Evolutionary conservation across 495 filamentous ascomycete genomes (phyloP).

Genomic region (Hypoxylon fuscum): DNA sequence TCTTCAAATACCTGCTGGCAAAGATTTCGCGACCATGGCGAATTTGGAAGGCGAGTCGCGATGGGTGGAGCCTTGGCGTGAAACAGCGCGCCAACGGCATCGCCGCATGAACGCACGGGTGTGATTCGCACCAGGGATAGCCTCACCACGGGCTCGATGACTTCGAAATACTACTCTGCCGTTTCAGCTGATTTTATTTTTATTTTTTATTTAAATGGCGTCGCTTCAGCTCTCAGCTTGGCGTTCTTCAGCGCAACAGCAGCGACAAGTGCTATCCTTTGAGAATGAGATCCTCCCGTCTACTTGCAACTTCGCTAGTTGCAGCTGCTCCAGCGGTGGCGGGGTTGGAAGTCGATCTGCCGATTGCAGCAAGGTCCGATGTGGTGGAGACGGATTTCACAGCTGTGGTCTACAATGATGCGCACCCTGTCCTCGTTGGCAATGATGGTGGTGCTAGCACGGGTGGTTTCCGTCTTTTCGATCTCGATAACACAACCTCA

Average conservation of each 20-base stretch:
- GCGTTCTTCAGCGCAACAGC: constrained; percentile 3
- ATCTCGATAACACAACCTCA: constrained; percentile 20
- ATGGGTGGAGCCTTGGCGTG: constrained; percentile 23
- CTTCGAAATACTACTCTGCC: not conserved
- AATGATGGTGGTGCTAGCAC: constrained; percentile 45
- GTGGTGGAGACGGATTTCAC: constrained; percentile 36
- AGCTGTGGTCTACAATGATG: constrained; percentile 24
- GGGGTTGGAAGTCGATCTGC: constrained; percentile 25
- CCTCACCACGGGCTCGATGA: not conserved
- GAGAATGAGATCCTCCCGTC: constrained; percentile 8
- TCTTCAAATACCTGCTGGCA: too few species aligned
- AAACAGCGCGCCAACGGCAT: constrained; percentile 20
- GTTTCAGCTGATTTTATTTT: too few species aligned
- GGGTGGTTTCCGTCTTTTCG: constrained; percentile 42
- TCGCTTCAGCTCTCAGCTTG: not conserved
- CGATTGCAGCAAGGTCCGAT: constrained; percentile 29
- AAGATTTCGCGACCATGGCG: constrained; percentile 14
- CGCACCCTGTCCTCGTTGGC: constrained; percentile 38
- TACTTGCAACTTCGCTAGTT: constrained; percentile 19
- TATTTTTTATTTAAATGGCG: constrained; percentile 25
- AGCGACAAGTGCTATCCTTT: not conserved
- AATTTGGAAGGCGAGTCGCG: constrained; percentile 22
- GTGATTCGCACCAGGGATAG: constrained; percentile 18
- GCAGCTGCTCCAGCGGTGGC: not conserved
- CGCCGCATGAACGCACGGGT: constrained; percentile 19